Evolutionary conservation across 495 filamentous ascomycete genomes (phyloP).

Genomic region (Gamarada debralockiae): DNA sequence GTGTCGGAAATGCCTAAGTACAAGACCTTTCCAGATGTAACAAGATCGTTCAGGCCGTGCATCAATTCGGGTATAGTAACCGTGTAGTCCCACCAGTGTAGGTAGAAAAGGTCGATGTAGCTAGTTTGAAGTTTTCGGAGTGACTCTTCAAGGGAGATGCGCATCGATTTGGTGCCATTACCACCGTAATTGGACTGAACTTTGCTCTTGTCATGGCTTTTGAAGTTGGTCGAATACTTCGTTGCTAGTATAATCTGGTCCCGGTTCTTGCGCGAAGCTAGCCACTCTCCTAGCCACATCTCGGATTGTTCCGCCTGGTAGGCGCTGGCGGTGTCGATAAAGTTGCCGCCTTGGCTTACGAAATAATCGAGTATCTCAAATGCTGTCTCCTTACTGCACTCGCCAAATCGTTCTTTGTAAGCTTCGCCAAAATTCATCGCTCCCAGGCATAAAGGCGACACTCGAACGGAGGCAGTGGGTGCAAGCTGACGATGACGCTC

Average conservation of each 20-base stretch:
- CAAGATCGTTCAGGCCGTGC: slow-evolving; percentile 53
- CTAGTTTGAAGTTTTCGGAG: slow-evolving; percentile 60
- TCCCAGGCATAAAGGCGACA: slow-evolving; percentile 58
- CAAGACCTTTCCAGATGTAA: slow-evolving; percentile 54
- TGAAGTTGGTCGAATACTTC: slow-evolving; percentile 46
- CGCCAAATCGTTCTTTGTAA: slow-evolving; percentile 5
- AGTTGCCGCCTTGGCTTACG: slow-evolving; percentile 58
- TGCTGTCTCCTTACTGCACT: slow-evolving; percentile 40
- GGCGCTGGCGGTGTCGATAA: slow-evolving; percentile 65
- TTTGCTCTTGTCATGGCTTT: slow-evolving; percentile 28
- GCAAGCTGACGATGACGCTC: slow-evolving; percentile 60
- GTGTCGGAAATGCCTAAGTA: slow-evolving; percentile 62
- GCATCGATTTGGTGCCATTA: slow-evolving; percentile 50
- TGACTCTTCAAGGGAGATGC: slow-evolving; percentile 48
- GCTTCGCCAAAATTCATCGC: slow-evolving; percentile 59
- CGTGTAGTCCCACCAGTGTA: slow-evolving; percentile 60
- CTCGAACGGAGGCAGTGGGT: slow-evolving; percentile 52
- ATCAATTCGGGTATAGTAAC: slow-evolving; percentile 60
- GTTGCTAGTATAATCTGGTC: slow-evolving; percentile 63
- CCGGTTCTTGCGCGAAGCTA: slow-evolving; percentile 42
- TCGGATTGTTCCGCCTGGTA: slow-evolving; percentile 64
- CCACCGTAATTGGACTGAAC: slow-evolving; percentile 47
- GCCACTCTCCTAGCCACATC: slow-evolving; percentile 64
- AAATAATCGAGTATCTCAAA: slow-evolving; percentile 57
- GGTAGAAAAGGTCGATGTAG: slow-evolving; percentile 57